Conservation (phyloP, 805 yeast species). For the Candida yuanshanica region DNA sequence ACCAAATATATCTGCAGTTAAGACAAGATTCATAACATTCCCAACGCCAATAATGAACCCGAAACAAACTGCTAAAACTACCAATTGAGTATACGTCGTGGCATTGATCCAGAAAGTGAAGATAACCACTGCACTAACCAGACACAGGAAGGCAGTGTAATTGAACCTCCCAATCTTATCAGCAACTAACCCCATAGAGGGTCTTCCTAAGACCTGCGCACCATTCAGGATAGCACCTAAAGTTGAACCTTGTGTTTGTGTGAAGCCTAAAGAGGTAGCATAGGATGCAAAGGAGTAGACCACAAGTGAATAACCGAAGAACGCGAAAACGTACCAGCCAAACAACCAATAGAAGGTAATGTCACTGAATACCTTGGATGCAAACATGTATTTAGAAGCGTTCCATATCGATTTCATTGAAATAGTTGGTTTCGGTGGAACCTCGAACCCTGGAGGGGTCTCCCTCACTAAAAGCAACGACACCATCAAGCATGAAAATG, state of each 20-base stretch:
- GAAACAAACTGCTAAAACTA: constrained; percentile 35
- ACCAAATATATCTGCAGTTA: constrained; percentile 35
- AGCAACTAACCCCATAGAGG: constrained; percentile 39
- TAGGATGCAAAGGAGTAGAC: constrained; percentile 42
- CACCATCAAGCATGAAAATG: constrained; percentile 30
- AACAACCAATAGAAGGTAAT: constrained; percentile 28
- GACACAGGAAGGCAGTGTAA: constrained; percentile 9
- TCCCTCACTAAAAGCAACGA: constrained; percentile 33
- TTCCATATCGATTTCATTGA: constrained; percentile 3
- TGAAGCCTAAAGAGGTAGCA: constrained; percentile 43
- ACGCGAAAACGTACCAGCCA: constrained; percentile 32
- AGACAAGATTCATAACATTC: constrained; percentile 36
- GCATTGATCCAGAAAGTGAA: constrained; percentile 44
- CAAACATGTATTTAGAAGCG: constrained; percentile 31
- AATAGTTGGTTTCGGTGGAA: constrained; percentile 8
- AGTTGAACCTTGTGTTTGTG: constrained; percentile 38
- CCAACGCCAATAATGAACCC: constrained; percentile 43
- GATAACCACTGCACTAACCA: constrained; percentile 29
- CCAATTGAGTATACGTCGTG: constrained; percentile 32
- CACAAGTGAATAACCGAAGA: constrained; percentile 37
- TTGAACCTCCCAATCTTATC: constrained; percentile 43
- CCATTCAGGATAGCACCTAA: constrained; percentile 43
- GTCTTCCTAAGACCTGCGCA: constrained; percentile 45
- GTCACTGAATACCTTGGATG: constrained; percentile 22
- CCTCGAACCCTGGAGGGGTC: constrained; percentile 16